Evolutionary conservation across 169 alveolate species (phyloP), one percentile per base, ranked within the genome.

Genomic region (Babesia bigemina): DNA sequence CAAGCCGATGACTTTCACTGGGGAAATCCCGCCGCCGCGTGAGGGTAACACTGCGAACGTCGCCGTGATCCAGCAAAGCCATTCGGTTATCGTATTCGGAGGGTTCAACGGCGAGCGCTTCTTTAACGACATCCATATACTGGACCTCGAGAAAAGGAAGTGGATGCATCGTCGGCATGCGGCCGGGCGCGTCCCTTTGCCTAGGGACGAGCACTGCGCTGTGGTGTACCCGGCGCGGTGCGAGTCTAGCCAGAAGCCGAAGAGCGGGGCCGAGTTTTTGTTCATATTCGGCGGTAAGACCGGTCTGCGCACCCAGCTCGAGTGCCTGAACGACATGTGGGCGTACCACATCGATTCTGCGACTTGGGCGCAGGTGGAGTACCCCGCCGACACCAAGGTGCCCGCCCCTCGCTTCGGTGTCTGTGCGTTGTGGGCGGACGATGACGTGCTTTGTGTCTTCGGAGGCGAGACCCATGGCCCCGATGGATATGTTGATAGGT

Each of bases 321-420:
- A 69, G 66, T 85, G 89, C 53, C 75, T 92, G 62, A 93, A 94
- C 63, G 97, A 94, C 70, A 85, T 94, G 91, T 94, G 97, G 97
- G 91, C 94, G 2, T 89, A 87, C 69, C 88, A 91, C 61, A 67
- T 92, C 44, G 84, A 88, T 53, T 33, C 71, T 55, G 86, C 90
- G 72, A 86, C 92, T 59, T 94, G 97, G 97, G 79, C 86, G 26
- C 92, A 85, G 63, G 93, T 94, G 36, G 94, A 93, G 66, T 53
- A 36, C 66, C 90, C 86, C 36, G 59, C 92, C 19, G 84, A 86
- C 29, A 84, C 85, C n/a, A 90, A 79, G 33, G 77, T 70, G 21
- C 97, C 97, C 14, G 77, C 85, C 29, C 96, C 96, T 4, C 88
- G 97, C 42, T 93, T 90, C 78, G 97, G 97, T 8, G 90, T 92